These are phyloP conservation scores for Tulasnella sp. DNA, from an alignment of 768 basidiomycete species.

Conservation along the genomic window DNA sequence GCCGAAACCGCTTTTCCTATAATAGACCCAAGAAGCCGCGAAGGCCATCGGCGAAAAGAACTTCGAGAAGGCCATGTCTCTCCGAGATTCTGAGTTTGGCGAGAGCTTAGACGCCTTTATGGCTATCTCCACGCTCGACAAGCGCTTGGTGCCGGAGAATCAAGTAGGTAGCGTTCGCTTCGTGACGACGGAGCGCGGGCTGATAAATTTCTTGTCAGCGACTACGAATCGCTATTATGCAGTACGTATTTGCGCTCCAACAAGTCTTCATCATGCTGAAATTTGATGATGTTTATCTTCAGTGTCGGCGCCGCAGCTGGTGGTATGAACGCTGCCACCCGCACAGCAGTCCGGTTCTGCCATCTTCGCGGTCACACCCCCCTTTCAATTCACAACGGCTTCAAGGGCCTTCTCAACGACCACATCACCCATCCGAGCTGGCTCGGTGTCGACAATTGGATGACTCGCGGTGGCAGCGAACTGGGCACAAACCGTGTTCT, in stretches of 20 bases:
- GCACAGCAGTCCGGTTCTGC: slow-evolving; percentile 91
- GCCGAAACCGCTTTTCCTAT: neutral
- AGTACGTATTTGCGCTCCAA: slow-evolving; percentile 50
- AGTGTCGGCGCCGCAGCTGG: slow-evolving; percentile 97
- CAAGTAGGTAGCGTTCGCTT: neutral
- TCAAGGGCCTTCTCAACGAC: slow-evolving; percentile 90
- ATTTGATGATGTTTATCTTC: slow-evolving; percentile 22
- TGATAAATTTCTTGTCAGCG: slow-evolving; percentile 43
- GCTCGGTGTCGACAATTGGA: slow-evolving; percentile 97
- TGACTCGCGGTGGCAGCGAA: slow-evolving; percentile 92
- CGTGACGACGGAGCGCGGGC: neutral
- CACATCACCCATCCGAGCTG: slow-evolving; percentile 81
- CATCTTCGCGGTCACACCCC: slow-evolving; percentile 86
- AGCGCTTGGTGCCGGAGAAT: slow-evolving; percentile 5
- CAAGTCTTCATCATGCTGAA: neutral
- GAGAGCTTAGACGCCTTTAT: slow-evolving; percentile 85
- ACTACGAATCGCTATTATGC: slow-evolving; percentile 77
- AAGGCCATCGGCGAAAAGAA: slow-evolving; percentile 76
- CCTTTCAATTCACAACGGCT: slow-evolving; percentile 93
- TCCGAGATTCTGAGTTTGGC: slow-evolving; percentile 86
- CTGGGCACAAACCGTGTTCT: slow-evolving; percentile 91
- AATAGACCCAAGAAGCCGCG: slow-evolving; percentile 79
- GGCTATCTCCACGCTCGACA: slow-evolving; percentile 49
- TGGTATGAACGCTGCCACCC: slow-evolving; percentile 97
- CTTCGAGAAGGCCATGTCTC: slow-evolving; percentile 79